Evolutionary conservation across 495 filamentous ascomycete species (phyloP).

Genomic region (Usnea hakonensis): DNA sequence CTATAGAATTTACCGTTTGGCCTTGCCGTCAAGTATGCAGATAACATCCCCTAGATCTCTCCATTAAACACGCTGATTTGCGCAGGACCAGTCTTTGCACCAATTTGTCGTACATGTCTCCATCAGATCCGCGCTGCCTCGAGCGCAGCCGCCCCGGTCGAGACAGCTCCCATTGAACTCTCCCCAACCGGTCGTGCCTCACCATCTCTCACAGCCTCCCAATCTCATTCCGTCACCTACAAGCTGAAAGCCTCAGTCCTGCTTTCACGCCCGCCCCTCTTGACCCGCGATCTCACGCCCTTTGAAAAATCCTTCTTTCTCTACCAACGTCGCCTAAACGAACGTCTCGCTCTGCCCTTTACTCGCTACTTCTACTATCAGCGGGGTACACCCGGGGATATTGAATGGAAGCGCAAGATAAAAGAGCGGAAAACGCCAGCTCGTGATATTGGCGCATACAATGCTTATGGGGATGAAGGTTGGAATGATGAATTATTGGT

Average conservation of each 20-base stretch:
- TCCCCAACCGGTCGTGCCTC: slow-evolving; percentile 18
- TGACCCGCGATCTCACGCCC: slow-evolving; percentile 73
- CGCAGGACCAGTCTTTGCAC: slow-evolving; percentile 37
- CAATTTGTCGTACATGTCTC: slow-evolving; percentile 47
- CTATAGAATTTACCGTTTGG: slow-evolving; percentile 6
- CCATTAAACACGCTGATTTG: background rate
- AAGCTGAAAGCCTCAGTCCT: slow-evolving; percentile 70
- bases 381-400: slow-evolving; percentile 71
- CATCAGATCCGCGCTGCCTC: slow-evolving; percentile 41
- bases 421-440: slow-evolving; percentile 65
- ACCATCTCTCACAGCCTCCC: slow-evolving; percentile 24
- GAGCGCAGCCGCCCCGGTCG: slow-evolving; percentile 29
- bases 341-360: slow-evolving; percentile 84
- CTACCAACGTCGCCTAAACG: slow-evolving; percentile 95
- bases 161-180: slow-evolving; percentile 27
- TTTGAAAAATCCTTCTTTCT: slow-evolving; percentile 93
- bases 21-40: slow-evolving; percentile 13
- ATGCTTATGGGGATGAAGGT: slow-evolving; percentile 63
- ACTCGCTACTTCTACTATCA: slow-evolving; percentile 94
- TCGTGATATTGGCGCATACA: slow-evolving; percentile 80
- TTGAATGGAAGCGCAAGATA: slow-evolving; percentile 86
- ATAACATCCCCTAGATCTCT: background rate
- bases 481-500: slow-evolving; percentile 94
- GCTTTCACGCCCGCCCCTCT: slow-evolving; percentile 77
- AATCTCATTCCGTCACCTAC: slow-evolving; percentile 39